Evolutionary conservation across 495 filamentous ascomycete species (phyloP).

Genomic region (Usnea hakonensis): DNA sequence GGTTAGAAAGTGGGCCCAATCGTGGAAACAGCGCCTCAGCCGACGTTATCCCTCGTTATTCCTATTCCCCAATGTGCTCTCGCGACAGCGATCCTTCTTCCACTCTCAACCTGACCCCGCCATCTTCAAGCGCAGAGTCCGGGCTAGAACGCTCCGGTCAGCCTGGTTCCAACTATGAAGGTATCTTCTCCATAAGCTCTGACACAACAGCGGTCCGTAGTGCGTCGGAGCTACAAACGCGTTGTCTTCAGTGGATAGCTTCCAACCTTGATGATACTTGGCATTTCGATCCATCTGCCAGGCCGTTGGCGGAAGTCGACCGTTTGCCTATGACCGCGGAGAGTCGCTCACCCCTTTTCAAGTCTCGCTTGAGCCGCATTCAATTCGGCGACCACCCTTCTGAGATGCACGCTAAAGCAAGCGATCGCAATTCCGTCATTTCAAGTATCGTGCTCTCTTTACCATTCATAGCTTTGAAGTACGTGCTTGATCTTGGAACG

Average conservation of each 20-base stretch:
- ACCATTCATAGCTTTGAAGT: slow-evolving; percentile 52
- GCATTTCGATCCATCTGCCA: slow-evolving; percentile 30
- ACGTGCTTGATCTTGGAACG: slow-evolving; percentile 47
- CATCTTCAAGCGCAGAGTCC: background rate
- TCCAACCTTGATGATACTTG: slow-evolving; percentile 25
- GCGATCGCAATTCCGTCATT: slow-evolving; percentile 35
- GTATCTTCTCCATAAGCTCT: background rate
- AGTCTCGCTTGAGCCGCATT: slow-evolving; percentile 51
- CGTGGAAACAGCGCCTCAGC: slow-evolving; percentile 25
- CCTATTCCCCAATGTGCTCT: background rate
- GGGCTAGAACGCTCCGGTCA: slow-evolving; percentile 32
- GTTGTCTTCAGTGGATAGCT: slow-evolving; percentile 22
- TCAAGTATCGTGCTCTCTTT: slow-evolving; percentile 58
- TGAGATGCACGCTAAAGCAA: slow-evolving; percentile 30
- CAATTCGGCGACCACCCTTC: slow-evolving; percentile 57
- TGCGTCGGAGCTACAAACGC: slow-evolving; percentile 32
- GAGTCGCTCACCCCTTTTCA: slow-evolving; percentile 27
- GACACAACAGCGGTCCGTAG: background rate
- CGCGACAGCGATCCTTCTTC: slow-evolving; percentile 27
- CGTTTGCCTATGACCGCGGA: slow-evolving; percentile 29
- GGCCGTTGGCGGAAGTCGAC: slow-evolving; percentile 22
- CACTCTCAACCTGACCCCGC: slow-evolving; percentile 13
- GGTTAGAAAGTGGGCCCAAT: slow-evolving; percentile 31
- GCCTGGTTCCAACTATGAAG: background rate
- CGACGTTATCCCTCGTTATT: slow-evolving; percentile 1